Evolutionary conservation across 129 eudicot genomes (phyloP), one percentile per base, ranked within the genome.

Genomic region (Erigeron canadensis): DNA sequence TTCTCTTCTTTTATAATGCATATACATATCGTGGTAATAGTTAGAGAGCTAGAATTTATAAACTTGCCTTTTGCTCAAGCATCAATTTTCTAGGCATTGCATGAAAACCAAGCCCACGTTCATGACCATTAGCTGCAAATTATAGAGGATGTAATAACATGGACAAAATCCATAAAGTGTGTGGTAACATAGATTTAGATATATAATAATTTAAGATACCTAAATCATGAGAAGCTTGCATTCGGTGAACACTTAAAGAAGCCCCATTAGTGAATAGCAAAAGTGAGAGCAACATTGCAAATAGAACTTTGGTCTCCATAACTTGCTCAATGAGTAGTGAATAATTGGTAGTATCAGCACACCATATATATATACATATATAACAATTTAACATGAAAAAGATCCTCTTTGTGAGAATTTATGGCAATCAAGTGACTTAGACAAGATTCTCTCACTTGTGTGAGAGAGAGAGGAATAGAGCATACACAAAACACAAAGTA

Each of bases 401-500:
- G 53, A 58, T 66, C 47, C 47, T 57, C 62, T 63, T 81, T 58
- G 70, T 4, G 59, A 63, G 71, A 17, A 74, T 41, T 47, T 65
- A 76, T 76, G 69, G 54, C 43, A 66, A 66, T 15, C 82, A 81
- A 67, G 70, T 63, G 72, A 74, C 65, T 74, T 72, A 1, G 47
- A 72, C 69, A 43, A 70, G 62, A 60, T 64, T 47, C 56, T 73
- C 48, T 22, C 13, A 44, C 10, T 9, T 65, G 71, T 62, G 63
- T 48, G 71, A 4, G 74, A 13, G 70, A 22, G 73, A 57, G 76
- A 38, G 65, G 10, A 47, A 54, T 75, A 21, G 73, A 71, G 55
- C 70, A 57, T 73, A 83, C 88, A 86, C 85, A 71, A 59, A 86
- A 82, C 88, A 83, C 86, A 75, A 83, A 74, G 83, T 86, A 67